A percentile compares a stretch with the other conserved stretches of the same genome.
These are phyloP conservation scores for Colletotrichum spaethianum DNA, from an alignment of 2,329 filamentous ascomycete genomes.

Conservation along the genomic window DNA sequence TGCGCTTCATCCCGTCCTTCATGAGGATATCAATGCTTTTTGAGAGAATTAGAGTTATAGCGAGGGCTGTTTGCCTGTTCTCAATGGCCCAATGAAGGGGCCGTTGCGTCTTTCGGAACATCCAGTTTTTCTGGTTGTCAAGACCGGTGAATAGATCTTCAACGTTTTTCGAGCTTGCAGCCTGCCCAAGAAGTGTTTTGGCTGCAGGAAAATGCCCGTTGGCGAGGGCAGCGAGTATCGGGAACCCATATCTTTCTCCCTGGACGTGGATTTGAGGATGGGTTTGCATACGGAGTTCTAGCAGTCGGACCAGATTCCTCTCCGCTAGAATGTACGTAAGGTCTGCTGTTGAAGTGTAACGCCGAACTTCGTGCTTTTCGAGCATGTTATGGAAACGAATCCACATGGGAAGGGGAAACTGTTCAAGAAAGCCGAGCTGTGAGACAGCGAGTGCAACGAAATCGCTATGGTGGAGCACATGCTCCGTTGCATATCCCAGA, in stretches of 20 bases:
- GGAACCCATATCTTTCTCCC: slow-evolving; percentile 50
- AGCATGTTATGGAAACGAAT: slow-evolving; percentile 50
- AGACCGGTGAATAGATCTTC: not conserved
- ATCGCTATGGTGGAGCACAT: slow-evolving; percentile 59
- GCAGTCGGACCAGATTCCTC: slow-evolving; percentile 44
- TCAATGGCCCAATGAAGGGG: not conserved
- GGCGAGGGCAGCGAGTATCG: slow-evolving; percentile 54
- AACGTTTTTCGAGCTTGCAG: not conserved
- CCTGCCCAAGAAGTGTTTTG: not conserved
- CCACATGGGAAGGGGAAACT: slow-evolving; percentile 50
- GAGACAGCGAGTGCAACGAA: slow-evolving; percentile 45
- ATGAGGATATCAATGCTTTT: not conserved
- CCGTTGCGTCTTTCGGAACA: not conserved
- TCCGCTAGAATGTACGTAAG: slow-evolving; percentile 55
- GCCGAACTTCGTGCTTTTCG: slow-evolving; percentile 45
- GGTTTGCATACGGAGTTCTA: slow-evolving; percentile 46
- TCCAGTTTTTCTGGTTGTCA: too few relatives aligned
- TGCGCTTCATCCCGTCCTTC: not conserved
- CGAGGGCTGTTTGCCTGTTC: not conserved
- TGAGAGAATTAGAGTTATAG: not conserved
- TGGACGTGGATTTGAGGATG: slow-evolving; percentile 45
- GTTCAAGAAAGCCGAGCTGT: slow-evolving; percentile 50
- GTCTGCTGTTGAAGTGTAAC: slow-evolving; percentile 46
- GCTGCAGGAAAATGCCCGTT: slow-evolving; percentile 41
- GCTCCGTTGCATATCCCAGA: slow-evolving; percentile 58